Evolutionary conservation across 1,284 basidiomycete species (phyloP).

Genomic region (Takashimella tepidaria): DNA sequence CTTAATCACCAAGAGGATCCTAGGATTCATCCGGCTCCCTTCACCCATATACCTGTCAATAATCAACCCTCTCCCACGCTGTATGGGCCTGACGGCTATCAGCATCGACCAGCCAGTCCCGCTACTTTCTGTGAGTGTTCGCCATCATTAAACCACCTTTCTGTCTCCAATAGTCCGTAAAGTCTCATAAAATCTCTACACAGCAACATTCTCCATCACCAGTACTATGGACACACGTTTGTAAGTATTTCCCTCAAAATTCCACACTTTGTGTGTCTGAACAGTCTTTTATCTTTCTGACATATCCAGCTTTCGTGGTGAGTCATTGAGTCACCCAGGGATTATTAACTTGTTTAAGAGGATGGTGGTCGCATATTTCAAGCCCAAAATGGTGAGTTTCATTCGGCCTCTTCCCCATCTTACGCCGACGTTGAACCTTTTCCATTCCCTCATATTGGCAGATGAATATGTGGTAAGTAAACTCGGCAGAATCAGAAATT

Average conservation of each 20-base stretch:
- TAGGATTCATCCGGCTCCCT: background rate
- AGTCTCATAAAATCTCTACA: too few species aligned
- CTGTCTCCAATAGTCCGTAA: too few species aligned
- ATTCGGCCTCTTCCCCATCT: too few species aligned
- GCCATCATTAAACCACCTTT: too few species aligned
- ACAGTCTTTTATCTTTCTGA: too few species aligned
- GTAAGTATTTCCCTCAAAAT: too few species aligned
- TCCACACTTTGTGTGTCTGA: too few species aligned
- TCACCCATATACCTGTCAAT: background rate
- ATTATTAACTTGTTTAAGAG: conserved; percentile 2
- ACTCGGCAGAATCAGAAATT: background rate
- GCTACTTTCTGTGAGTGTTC: too few species aligned
- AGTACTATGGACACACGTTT: conserved; percentile 8
- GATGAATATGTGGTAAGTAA: conserved; percentile 8
- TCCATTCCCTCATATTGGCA: too few species aligned
- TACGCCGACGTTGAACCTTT: too few species aligned
- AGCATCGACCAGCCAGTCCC: too few species aligned
- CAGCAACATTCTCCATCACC: conserved; percentile 10
- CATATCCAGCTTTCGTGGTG: conserved; percentile 3
- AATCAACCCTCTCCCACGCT: background rate
- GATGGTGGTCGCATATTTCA: conserved; percentile 11
- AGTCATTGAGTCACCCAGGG: background rate
- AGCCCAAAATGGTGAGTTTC: conserved; percentile 11
- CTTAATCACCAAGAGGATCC: background rate
- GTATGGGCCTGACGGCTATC: background rate